Evolutionary conservation across 768 basidiomycete genomes (phyloP).

Genomic region (Russula dissimulans): DNA sequence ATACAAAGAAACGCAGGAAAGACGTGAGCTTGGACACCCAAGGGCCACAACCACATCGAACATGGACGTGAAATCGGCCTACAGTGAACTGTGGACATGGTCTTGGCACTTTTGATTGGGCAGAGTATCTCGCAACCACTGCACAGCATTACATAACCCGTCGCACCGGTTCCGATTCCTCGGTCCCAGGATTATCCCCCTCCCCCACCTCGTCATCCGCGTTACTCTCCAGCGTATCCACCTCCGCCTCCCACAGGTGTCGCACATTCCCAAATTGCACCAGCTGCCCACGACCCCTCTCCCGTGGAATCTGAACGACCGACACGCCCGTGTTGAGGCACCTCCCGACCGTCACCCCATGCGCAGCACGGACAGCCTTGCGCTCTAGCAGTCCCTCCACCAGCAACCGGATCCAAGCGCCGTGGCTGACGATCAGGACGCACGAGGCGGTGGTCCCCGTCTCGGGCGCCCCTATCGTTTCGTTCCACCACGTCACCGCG

Average conservation of each 20-base stretch:
- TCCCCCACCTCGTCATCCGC: conserved; percentile 35
- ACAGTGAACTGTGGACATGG: too few species aligned
- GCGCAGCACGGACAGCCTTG: conserved; percentile 30
- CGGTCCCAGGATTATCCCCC: background rate
- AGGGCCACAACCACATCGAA: too few species aligned
- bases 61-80: too few species aligned
- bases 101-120: too few species aligned
- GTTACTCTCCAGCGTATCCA: conserved; percentile 35
- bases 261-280: conserved; percentile 45
- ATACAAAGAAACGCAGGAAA: too few species aligned
- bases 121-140: too few species aligned
- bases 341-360: conserved; percentile 25
- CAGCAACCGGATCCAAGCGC: conserved; percentile 50
- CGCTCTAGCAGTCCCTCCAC: conserved; percentile 39
- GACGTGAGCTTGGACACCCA: too few species aligned
- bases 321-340: conserved; percentile 52
- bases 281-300: conserved; percentile 32
- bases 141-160: too few species aligned
- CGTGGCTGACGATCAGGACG: conserved; percentile 57
- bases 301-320: conserved; percentile 41
- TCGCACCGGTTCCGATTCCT: background rate
- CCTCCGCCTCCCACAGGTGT: conserved; percentile 37
- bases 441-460: background rate
- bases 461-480: conserved; percentile 27
- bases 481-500: conserved; percentile 55